A percentile compares a stretch with the other conserved stretches of the same genome.
phyloP scores from a whole-genome alignment of 345 rosid genomes.

The Iberis pinnata region DNA sequence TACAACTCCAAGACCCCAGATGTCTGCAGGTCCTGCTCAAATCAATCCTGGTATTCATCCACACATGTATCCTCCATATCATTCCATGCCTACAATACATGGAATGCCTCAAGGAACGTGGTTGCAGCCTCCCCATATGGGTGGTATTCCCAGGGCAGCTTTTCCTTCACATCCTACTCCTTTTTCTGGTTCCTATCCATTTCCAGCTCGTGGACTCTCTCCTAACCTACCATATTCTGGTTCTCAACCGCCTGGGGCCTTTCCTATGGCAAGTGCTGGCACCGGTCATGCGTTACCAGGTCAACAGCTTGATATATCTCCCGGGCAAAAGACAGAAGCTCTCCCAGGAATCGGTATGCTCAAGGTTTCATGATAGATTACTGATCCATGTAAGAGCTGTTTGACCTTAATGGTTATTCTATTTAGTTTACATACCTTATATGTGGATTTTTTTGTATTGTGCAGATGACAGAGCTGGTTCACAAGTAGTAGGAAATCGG shows the following conservation, averaged over 20 bases:
- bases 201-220: conserved; percentile 40
- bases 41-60: conserved; percentile 46
- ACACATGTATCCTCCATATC: conserved; percentile 52
- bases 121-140: conserved; percentile 70
- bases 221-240: conserved; percentile 41
- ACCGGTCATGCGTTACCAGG: conserved; percentile 34
- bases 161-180: conserved; percentile 54
- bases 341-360: conserved; percentile 79
- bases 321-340: conserved; percentile 41
- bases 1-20: conserved; percentile 36
- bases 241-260: conserved; percentile 59
- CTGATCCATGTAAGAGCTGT: conserved; percentile 60
- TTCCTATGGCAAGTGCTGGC: conserved; percentile 41
- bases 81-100: conserved; percentile 53
- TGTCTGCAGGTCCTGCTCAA: conserved; percentile 35
- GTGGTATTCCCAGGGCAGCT: conserved; percentile 52
- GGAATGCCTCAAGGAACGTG: conserved; percentile 60
- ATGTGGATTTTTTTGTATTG: conserved; percentile 26
- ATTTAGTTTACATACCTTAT: conserved; percentile 34
- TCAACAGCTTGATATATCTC: conserved; percentile 38
- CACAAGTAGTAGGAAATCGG: conserved; percentile 40
- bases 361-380: conserved; percentile 65
- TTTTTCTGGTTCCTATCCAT: conserved; percentile 52
- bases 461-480: conserved; percentile 52
- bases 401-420: conserved; percentile 37